Evolutionary conservation across 192 early-diverging fungal genomes (phyloP).

Genomic region (Dispira simplex): DNA sequence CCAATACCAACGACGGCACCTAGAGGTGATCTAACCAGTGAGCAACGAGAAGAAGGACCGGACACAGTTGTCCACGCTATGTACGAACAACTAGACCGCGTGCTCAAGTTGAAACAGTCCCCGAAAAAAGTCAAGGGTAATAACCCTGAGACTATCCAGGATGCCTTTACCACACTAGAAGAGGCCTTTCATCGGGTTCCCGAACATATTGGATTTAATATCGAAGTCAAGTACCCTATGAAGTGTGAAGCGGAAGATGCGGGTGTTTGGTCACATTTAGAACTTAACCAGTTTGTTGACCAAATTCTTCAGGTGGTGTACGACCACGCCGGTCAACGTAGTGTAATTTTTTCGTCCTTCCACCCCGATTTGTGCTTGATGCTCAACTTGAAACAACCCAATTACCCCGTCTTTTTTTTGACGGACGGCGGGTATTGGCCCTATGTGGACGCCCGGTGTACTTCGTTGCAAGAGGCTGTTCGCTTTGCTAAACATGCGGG

Average conservation of each 20-base stretch:
- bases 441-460: constrained; percentile 66
- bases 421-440: constrained; percentile 62
- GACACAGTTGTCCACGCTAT: too few relatives aligned
- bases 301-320: constrained; percentile 67
- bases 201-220: constrained; percentile 66
- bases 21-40: too few relatives aligned
- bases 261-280: constrained; percentile 46
- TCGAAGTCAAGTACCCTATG: constrained; percentile 95
- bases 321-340: constrained; percentile 37
- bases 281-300: constrained; percentile 79
- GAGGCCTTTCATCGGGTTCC: constrained; percentile 69
- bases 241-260: constrained; percentile 73
- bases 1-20: too few relatives aligned
- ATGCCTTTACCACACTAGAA: constrained; percentile 72
- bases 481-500: constrained; percentile 55
- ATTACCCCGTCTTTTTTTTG: constrained; percentile 83
- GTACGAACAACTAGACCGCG: not conserved
- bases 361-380: constrained; percentile 78
- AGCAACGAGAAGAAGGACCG: too few relatives aligned
- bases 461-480: constrained; percentile 64
- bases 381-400: constrained; percentile 72
- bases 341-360: constrained; percentile 86
- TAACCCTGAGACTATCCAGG: constrained; percentile 62
- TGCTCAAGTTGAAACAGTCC: not conserved
- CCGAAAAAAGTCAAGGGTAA: constrained; percentile 52